phyloP scores from a whole-genome alignment of 2,329 filamentous ascomycete genomes.

The Cladophialophora psammophila region DNA sequence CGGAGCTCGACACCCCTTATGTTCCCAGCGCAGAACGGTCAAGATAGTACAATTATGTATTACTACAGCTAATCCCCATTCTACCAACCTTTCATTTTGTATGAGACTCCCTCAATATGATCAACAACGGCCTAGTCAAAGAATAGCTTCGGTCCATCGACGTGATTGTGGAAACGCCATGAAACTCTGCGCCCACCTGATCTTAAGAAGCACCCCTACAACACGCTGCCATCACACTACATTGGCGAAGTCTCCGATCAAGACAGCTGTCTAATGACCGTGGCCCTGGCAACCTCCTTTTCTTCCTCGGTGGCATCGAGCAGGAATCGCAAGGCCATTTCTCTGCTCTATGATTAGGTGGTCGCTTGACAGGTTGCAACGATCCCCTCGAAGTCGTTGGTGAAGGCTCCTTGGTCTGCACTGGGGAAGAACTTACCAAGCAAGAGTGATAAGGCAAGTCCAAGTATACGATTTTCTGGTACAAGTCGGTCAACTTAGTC shows the following conservation, averaged over 20 bases:
- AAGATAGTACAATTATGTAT: background rate
- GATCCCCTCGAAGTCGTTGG: constrained; percentile 16
- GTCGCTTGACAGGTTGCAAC: constrained; percentile 11
- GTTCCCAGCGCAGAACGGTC: background rate
- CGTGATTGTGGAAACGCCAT: too few species aligned
- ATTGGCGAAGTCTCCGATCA: too few species aligned
- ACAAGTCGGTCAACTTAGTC: constrained; percentile 48
- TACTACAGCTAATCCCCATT: background rate
- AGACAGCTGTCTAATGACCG: too few species aligned
- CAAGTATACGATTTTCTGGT: constrained; percentile 30
- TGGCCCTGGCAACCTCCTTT: constrained; percentile 54
- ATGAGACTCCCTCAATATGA: too few species aligned
- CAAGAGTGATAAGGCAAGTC: constrained; percentile 32
- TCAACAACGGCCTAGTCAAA: too few species aligned
- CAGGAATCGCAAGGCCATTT: constrained; percentile 44
- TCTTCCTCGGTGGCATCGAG: constrained; percentile 49
- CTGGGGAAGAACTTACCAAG: constrained; percentile 24
- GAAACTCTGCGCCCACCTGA: too few species aligned
- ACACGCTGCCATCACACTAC: too few species aligned
- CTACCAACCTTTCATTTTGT: too few species aligned
- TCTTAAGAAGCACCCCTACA: too few species aligned
- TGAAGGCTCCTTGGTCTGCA: constrained; percentile 17
- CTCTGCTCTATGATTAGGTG: background rate
- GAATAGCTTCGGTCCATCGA: too few species aligned
- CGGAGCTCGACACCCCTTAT: background rate